phyloP scores from a whole-genome alignment of 2,329 filamentous ascomycete species.

The Colletotrichum sp. region DNA sequence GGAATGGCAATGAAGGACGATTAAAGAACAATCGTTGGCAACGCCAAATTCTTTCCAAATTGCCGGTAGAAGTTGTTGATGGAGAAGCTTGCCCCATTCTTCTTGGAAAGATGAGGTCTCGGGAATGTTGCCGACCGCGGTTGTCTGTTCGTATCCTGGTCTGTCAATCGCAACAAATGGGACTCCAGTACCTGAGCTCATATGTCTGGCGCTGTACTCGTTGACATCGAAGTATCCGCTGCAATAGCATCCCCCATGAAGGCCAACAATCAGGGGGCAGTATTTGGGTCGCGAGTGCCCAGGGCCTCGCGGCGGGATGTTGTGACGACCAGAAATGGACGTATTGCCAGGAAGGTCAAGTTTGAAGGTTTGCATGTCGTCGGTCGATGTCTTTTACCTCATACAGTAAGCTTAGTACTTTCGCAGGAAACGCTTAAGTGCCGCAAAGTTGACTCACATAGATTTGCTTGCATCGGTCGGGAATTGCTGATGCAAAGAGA shows the following conservation, averaged over 20 bases:
- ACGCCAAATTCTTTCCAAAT: conserved; percentile 23
- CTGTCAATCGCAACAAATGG: conserved; percentile 26
- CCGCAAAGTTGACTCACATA: neutral
- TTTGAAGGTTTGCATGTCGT: neutral
- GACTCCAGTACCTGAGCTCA: conserved; percentile 21
- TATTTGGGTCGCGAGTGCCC: neutral
- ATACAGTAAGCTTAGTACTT: neutral
- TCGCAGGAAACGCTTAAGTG: neutral
- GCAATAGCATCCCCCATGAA: conserved; percentile 26
- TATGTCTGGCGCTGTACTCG: conserved; percentile 6
- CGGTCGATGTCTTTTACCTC: neutral
- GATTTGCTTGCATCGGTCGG: neutral
- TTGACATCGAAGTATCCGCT: conserved; percentile 25
- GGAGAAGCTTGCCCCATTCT: conserved; percentile 12
- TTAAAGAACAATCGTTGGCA: conserved; percentile 17
- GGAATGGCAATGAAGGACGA: conserved; percentile 26
- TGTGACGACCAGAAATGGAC: conserved; percentile 2
- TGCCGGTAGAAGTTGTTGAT: conserved; percentile 19
- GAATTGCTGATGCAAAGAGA: neutral
- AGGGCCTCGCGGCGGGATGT: neutral
- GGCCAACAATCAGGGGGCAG: conserved; percentile 21
- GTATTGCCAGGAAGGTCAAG: neutral
- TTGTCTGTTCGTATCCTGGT: conserved; percentile 22
- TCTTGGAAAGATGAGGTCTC: conserved; percentile 10
- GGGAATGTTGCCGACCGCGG: conserved; percentile 8